Evolutionary conservation across 2,329 filamentous ascomycete species (phyloP).

Genomic region (Pseudovirgaria hyperparasitica): DNA sequence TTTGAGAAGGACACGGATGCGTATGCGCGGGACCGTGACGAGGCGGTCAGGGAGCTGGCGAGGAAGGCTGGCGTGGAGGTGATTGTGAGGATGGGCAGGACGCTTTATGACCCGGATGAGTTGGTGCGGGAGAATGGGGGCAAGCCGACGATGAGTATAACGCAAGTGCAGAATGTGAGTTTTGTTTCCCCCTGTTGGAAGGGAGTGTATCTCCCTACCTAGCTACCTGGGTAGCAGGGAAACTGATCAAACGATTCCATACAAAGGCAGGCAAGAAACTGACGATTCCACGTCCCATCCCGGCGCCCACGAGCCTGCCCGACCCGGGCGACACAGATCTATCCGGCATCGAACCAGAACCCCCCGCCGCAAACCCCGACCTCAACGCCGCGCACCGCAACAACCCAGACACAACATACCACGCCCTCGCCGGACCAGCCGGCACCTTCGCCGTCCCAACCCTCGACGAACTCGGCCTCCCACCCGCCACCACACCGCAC

Average conservation of each 20-base stretch:
- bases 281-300: slow-evolving; percentile 46
- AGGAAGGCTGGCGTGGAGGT: slow-evolving; percentile 54
- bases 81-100: slow-evolving; percentile 51
- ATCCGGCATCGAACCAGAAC: slow-evolving; percentile 44
- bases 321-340: slow-evolving; percentile 52
- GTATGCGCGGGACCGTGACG: slow-evolving; percentile 55
- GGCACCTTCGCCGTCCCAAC: slow-evolving; percentile 60
- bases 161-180: slow-evolving; percentile 44
- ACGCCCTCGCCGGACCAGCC: slow-evolving; percentile 50
- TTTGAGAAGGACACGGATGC: slow-evolving; percentile 71
- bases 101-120: slow-evolving; percentile 61
- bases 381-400: slow-evolving; percentile 46
- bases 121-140: slow-evolving; percentile 52
- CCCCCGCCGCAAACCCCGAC: slow-evolving; percentile 41
- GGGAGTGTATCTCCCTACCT: too few relatives aligned
- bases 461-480: slow-evolving; percentile 52
- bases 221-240: too few relatives aligned
- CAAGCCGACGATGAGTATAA: slow-evolving; percentile 63
- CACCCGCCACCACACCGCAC: slow-evolving; percentile 51
- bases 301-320: slow-evolving; percentile 46
- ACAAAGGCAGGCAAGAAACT: slow-evolving; percentile 44
- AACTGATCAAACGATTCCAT: too few relatives aligned
- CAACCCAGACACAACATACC: slow-evolving; percentile 44
- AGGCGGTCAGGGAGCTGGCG: slow-evolving; percentile 45
- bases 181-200: too few relatives aligned